Base-by-base conservation (phyloP, 768 basidiomycete genomes). In the Tulasnella sp. region DNA sequence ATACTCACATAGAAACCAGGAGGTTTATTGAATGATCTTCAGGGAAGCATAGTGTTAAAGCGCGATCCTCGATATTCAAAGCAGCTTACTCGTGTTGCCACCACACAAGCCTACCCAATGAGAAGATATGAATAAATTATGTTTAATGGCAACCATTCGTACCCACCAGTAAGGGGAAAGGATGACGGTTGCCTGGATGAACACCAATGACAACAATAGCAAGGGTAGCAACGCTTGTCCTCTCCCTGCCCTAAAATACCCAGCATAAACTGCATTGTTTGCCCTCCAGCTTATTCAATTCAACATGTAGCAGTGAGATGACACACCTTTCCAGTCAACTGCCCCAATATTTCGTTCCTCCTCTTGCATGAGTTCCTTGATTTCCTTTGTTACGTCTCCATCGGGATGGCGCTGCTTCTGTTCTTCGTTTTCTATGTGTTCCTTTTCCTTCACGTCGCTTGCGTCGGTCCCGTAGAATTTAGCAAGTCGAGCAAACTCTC, bases 311-410 rank as follows among this genome's bases (percentile, higher is more conserved):
- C 52, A 47, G 10, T 42, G 29, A 48, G n/a, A n/a, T n/a, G 7
- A 53, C 66, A 47, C 51, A 76, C 77, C 70, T 59, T 58, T 61
- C 60, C 65, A 67, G 5, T 75, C 70, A 9, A 79, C 72, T 3
- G 77, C 77, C 5, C 81, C 83, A 0, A 75, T 80, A n/a, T 72
- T 72, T 10, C 83, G 70, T 56, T 68, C 69, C 63, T 85, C 83
- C 34, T 75, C 74, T 4, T 76, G 70, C 45, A 83, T 81, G 20
- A 85, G n/a, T n/a, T n/a, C n/a, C n/a, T n/a, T n/a, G n/a, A n/a
- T n/a, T n/a, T n/a, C n/a, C n/a, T n/a, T n/a, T n/a, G n/a, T n/a
- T n/a, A n/a, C n/a, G n/a, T n/a, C n/a, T n/a, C n/a, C n/a, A n/a
- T n/a, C n/a, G n/a, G n/a, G n/a, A n/a, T n/a, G n/a, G n/a, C n/a